A percentile compares a stretch with the other conserved stretches of the same genome.
Conservation (phyloP, 257 asterid genomes). For the Fraxinus quadrangulata region DNA sequence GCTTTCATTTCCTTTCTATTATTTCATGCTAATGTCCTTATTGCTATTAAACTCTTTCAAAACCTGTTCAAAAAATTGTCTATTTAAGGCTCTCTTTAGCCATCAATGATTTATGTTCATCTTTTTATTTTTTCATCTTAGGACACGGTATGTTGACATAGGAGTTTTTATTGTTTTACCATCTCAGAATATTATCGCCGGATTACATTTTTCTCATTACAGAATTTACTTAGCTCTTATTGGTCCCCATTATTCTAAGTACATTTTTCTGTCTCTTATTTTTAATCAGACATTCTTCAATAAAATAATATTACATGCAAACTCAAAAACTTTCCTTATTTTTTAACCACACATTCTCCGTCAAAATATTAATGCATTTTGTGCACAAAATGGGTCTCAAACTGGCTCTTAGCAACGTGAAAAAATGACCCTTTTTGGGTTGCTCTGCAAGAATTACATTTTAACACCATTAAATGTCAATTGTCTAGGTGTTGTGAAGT, state of each 20-base stretch:
- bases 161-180: not conserved
- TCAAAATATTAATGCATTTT: too few relatives aligned
- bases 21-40: not conserved
- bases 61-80: not conserved
- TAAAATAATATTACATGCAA: too few relatives aligned
- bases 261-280: too few relatives aligned
- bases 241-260: too few relatives aligned
- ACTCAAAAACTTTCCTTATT: too few relatives aligned
- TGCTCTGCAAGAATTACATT: not conserved
- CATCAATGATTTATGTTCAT: not conserved
- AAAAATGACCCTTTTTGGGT: not conserved
- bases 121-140: not conserved
- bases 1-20: not conserved
- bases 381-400: too few relatives aligned
- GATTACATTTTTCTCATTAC: not conserved
- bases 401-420: not conserved
- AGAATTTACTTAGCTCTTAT: not conserved
- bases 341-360: too few relatives aligned
- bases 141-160: not conserved
- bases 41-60: not conserved
- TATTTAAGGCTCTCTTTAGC: not conserved
- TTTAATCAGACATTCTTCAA: too few relatives aligned
- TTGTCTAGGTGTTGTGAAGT: slow-evolving; percentile 14
- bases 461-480: not conserved
- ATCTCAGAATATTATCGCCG: not conserved